These are phyloP conservation scores for Lunularia cruciata DNA, from an alignment of 225 moss, liverwort and hornwort genomes.

Conservation along the genomic window DNA sequence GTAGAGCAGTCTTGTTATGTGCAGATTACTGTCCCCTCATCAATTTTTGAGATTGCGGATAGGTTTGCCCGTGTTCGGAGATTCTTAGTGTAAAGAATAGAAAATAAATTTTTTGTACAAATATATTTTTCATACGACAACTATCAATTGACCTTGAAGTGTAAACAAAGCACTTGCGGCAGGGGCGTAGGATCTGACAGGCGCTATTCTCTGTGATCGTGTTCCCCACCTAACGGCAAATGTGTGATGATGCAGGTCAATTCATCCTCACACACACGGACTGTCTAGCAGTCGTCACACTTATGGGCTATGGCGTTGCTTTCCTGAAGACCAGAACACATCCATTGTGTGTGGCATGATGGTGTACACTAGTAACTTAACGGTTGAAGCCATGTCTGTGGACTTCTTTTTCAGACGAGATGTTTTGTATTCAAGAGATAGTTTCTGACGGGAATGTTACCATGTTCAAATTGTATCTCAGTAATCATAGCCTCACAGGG, in stretches of 20 bases:
- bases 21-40: no score
- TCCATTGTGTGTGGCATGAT: slow-evolving; percentile 3
- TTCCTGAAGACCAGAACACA: background rate
- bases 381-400: slow-evolving; percentile 16
- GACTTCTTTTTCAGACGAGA: slow-evolving; percentile 9
- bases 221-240: slow-evolving; percentile 6
- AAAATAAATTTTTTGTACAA: no score
- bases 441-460: slow-evolving; percentile 19
- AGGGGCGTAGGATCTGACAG: no score
- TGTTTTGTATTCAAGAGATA: slow-evolving; percentile 23
- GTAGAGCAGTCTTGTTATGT: no score
- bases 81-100: no score
- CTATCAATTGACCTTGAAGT: no score
- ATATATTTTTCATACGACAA: no score
- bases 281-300: slow-evolving; percentile 1
- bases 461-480: slow-evolving; percentile 18
- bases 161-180: no score
- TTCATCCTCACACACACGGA: background rate
- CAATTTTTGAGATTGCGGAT: no score
- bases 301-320: slow-evolving; percentile 6
- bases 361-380: slow-evolving; percentile 21
- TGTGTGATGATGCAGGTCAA: slow-evolving; percentile 16
- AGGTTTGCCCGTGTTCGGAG: no score
- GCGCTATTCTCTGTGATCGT: no score
- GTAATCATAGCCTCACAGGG: slow-evolving; percentile 11